Evolutionary conservation across 192 early-diverging fungal species (phyloP), one percentile per base, ranked within the genome.

Genomic region (Endogone sp.): DNA sequence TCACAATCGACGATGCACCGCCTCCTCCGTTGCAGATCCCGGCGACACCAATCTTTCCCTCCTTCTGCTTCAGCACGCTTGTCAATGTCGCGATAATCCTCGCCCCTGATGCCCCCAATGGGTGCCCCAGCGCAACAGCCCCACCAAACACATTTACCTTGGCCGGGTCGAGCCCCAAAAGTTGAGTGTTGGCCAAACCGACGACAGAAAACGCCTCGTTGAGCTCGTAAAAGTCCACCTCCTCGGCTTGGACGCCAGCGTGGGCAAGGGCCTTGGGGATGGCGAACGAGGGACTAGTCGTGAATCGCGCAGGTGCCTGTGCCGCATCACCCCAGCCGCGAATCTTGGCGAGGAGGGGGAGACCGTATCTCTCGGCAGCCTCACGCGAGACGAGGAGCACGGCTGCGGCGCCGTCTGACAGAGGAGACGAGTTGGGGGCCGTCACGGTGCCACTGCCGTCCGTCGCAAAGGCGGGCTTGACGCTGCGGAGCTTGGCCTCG

Each of bases 21-120:
- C 96, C 96, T 13, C 94, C 94, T 67, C 97, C 97, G 72, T 99
- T 99, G 84, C 97, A 99, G 65, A 99, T 92, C 57, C 83, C 95
- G 62, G 97, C 97, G 73, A 84, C 87, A 63, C 95, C 96, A 65
- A 92, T 88, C 80, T 92, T 93, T 27, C 86, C 88, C 49, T 81
- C 71, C 65, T 88, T 88, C 62, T 89, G 85, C 29, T 88, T 78
- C 58, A 99, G 83, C 21, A 93, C 86, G 29, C 73, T 90, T 57
- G 88, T 80, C 62, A 98, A 74, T 2, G 95, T 93, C 25, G 88
- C 88, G 65, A 98, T 84, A 57, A 99, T 89, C 62, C 95, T 85
- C 27, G 94, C 93, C 61, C 96, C 97, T 21, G 92, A 92, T 68
- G 93, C 95, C 44, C 97, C 97, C n/a, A 99, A 84, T 63, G 97